Percentiles rank a stretch among this genome's conserved stretches.
phyloP scores from a whole-genome alignment of 495 filamentous ascomycete genomes.

The Immersiella caudata region DNA sequence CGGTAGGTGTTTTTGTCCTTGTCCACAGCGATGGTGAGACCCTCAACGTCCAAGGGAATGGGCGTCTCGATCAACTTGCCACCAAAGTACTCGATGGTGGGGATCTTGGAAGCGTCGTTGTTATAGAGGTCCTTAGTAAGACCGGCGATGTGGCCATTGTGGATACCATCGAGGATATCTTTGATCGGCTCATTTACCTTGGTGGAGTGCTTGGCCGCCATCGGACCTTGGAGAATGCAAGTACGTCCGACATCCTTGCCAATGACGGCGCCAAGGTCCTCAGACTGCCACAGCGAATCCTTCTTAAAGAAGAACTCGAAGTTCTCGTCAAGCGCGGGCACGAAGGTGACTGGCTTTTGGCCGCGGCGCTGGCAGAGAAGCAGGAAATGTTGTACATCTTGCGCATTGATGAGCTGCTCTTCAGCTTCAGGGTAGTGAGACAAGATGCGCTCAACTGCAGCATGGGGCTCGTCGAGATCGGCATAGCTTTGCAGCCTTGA shows the following conservation, averaged over 20 bases:
- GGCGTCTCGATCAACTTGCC: slow-evolving; percentile 71
- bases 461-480: slow-evolving; percentile 82
- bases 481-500: slow-evolving; percentile 76
- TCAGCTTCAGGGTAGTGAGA: slow-evolving; percentile 80
- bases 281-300: slow-evolving; percentile 99
- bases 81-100: slow-evolving; percentile 92
- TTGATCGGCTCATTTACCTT: slow-evolving; percentile 89
- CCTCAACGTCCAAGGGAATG: slow-evolving; percentile 69
- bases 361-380: slow-evolving; percentile 88
- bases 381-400: slow-evolving; percentile 95
- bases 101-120: slow-evolving; percentile 71
- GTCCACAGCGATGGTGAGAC: slow-evolving; percentile 76
- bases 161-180: slow-evolving; percentile 88
- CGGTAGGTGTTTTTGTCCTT: slow-evolving; percentile 76
- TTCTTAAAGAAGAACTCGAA: slow-evolving; percentile 99
- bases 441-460: slow-evolving; percentile 76
- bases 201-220: slow-evolving; percentile 88
- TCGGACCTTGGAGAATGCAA: slow-evolving; percentile 94
- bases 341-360: slow-evolving; percentile 96
- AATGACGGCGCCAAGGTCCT: slow-evolving; percentile 93
- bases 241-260: slow-evolving; percentile 92
- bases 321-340: slow-evolving; percentile 88
- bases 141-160: slow-evolving; percentile 78
- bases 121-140: slow-evolving; percentile 80
- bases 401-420: slow-evolving; percentile 92